phyloP scores from a whole-genome alignment of 1,284 basidiomycete genomes.

The Leccinum insigne region DNA sequence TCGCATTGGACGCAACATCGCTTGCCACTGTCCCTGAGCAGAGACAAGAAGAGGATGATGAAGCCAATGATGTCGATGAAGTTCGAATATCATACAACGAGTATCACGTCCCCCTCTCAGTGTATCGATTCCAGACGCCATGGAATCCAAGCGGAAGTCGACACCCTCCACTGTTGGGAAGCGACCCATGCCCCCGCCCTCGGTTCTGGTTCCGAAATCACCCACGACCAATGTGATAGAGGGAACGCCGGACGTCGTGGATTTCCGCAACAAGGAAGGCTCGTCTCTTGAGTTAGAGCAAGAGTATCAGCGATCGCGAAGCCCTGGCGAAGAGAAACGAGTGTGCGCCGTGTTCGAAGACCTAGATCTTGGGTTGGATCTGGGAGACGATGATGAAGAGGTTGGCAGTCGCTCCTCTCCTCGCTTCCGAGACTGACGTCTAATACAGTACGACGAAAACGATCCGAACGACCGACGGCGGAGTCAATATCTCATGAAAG shows the following conservation, averaged over 20 bases:
- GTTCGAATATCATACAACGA: conserved; percentile 45
- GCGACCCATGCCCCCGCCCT: conserved; percentile 39
- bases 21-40: conserved; percentile 41
- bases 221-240: conserved; percentile 22
- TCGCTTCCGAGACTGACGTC: conserved; percentile 14
- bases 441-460: conserved; percentile 55
- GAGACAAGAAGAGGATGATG: conserved; percentile 30
- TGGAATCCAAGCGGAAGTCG: conserved; percentile 27
- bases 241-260: conserved; percentile 8
- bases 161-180: conserved; percentile 27
- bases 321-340: conserved; percentile 56
- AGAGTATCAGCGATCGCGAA: conserved; percentile 41
- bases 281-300: conserved; percentile 31
- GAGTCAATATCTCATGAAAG: conserved; percentile 69
- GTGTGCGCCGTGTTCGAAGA: conserved; percentile 71
- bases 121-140: conserved; percentile 29
- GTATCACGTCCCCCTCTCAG: conserved; percentile 40
- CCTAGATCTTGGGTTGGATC: conserved; percentile 65
- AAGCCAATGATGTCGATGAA: conserved; percentile 43
- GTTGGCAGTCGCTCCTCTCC: conserved; percentile 9
- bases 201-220: conserved; percentile 43
- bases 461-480: conserved; percentile 70
- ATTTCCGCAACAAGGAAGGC: conserved; percentile 27
- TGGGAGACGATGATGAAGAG: conserved; percentile 37
- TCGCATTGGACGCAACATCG: conserved; percentile 53